Conservation (phyloP, 2,329 filamentous ascomycete species). For the Acarospora socialis region DNA sequence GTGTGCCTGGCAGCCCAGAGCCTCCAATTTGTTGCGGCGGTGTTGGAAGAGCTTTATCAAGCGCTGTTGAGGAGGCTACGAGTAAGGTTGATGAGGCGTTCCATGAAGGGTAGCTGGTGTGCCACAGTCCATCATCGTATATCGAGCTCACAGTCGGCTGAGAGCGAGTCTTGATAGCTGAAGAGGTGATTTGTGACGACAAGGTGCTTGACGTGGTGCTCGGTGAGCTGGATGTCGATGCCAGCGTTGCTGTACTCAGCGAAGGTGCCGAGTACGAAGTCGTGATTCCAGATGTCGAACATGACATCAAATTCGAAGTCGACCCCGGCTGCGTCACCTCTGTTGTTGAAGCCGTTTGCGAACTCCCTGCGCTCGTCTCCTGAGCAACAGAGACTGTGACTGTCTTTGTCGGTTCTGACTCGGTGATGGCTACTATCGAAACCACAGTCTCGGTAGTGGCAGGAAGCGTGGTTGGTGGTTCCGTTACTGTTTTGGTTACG, state of each 20-base stretch:
- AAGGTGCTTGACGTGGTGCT: slow-evolving; percentile 6
- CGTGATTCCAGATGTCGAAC: neutral
- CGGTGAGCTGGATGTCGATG: slow-evolving; percentile 1
- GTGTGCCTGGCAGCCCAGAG: too few species aligned
- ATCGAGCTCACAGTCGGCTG: slow-evolving; percentile 11
- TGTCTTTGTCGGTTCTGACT: slow-evolving; percentile 14
- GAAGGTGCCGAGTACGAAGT: slow-evolving; percentile 1
- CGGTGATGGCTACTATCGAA: slow-evolving; percentile 14
- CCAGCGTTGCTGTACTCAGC: slow-evolving; percentile 2
- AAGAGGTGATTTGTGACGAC: slow-evolving; percentile 3
- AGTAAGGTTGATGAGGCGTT: slow-evolving; percentile 7
- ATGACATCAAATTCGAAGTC: neutral
- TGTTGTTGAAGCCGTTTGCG: neutral
- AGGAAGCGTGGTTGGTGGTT: slow-evolving; percentile 15
- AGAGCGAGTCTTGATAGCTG: slow-evolving; percentile 13
- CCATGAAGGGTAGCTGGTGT: slow-evolving; percentile 17
- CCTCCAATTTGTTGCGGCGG: too few species aligned
- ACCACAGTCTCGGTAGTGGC: slow-evolving; percentile 18
- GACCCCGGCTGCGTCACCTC: slow-evolving; percentile 2
- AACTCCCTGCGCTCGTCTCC: neutral
- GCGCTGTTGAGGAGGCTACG: slow-evolving; percentile 3
- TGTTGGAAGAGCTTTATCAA: neutral
- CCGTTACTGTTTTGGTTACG: slow-evolving; percentile 15
- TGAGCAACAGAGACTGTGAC: slow-evolving; percentile 12
- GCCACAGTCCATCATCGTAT: slow-evolving; percentile 21